Conservation (phyloP, 2,329 filamentous ascomycete genomes). For the Penicillium digitatum region DNA sequence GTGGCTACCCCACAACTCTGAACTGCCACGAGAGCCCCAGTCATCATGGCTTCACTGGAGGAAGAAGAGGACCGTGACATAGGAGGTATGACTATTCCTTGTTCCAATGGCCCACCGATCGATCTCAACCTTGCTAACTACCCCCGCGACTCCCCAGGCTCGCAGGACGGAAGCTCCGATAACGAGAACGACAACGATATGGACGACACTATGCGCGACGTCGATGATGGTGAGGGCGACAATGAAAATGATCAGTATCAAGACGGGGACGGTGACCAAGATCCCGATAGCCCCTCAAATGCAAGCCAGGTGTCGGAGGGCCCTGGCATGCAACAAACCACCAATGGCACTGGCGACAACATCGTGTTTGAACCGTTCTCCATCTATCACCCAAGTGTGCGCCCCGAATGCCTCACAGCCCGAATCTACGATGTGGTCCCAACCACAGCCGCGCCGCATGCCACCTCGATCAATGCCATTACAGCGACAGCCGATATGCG, state of each 20-base stretch:
- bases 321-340: constrained; percentile 42
- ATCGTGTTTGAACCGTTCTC: constrained; percentile 33
- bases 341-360: constrained; percentile 41
- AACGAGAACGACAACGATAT: constrained; percentile 37
- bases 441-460: constrained; percentile 92
- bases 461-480: constrained; percentile 91
- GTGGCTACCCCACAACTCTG: not conserved
- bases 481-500: constrained; percentile 89
- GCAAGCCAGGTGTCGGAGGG: constrained; percentile 40
- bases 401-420: constrained; percentile 74
- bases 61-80: constrained; percentile 45
- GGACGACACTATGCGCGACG: constrained; percentile 45
- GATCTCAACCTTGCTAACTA: not conserved
- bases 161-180: constrained; percentile 48
- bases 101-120: constrained; percentile 7
- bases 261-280: constrained; percentile 29
- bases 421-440: constrained; percentile 89
- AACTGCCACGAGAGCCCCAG: not conserved
- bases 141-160: constrained; percentile 31
- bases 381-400: constrained; percentile 59
- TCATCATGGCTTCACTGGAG: constrained; percentile 32
- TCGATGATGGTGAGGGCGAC: constrained; percentile 39
- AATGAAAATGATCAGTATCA: constrained; percentile 26
- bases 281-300: constrained; percentile 40
- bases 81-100: constrained; percentile 29